Conservation (phyloP, 345 rosid genomes). For the Salix caprea region DNA sequence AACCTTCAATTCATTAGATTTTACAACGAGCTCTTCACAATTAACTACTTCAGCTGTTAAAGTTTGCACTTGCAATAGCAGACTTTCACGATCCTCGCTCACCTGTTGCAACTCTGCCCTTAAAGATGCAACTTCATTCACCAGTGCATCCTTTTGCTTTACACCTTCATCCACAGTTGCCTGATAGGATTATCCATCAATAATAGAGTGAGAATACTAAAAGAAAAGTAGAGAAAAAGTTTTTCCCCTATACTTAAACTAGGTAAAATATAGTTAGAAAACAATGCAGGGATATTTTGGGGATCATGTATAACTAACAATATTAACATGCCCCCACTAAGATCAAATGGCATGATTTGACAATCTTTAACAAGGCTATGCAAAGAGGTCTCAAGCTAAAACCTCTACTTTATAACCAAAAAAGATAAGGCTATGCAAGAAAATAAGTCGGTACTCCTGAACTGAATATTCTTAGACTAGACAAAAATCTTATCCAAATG, state of each 20-base stretch:
- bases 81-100: slow-evolving; percentile 64
- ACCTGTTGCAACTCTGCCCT: slow-evolving; percentile 63
- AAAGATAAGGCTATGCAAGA: neutral
- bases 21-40: slow-evolving; percentile 58
- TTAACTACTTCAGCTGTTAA: slow-evolving; percentile 51
- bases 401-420: no score
- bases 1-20: slow-evolving; percentile 83
- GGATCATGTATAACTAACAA: neutral
- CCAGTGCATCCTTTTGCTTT: slow-evolving; percentile 63
- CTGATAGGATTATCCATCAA: slow-evolving; percentile 30
- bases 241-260: neutral
- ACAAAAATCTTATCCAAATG: neutral
- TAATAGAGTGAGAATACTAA: neutral
- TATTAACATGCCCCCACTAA: neutral
- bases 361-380: neutral
- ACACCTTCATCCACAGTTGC: slow-evolving; percentile 66
- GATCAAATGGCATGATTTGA: neutral
- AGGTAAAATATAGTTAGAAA: neutral
- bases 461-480: neutral
- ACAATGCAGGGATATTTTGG: neutral
- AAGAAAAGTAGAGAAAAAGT: neutral
- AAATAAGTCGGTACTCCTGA: neutral
- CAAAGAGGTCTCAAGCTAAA: neutral
- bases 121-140: slow-evolving; percentile 61
- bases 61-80: slow-evolving; percentile 44